Evolutionary conservation across 2,329 filamentous ascomycete species (phyloP), one percentile per base, ranked within the genome.

Genomic region (Ceratocystis colombiana): DNA sequence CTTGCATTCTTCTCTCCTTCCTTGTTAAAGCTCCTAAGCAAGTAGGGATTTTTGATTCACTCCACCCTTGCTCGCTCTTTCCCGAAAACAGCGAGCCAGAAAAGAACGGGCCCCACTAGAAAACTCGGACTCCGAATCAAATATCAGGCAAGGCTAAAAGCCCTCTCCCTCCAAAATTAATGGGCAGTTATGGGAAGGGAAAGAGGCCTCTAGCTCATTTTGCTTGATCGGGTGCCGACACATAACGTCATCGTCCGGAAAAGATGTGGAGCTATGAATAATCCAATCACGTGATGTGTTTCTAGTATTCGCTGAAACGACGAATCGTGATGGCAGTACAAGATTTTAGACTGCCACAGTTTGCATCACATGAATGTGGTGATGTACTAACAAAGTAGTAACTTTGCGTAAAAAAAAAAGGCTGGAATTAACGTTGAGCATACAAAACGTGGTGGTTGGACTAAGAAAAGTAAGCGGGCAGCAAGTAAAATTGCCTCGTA

Each of bases 241-340:
- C 55, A 59, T 8, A 59, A 59, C 55, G 55, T 59, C 55, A 59
- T 59, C 55, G n/a, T 4, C 55, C 28, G 28, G 28, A 59, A 59
- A 59, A 15, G 6, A 30, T 33, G 28, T 20, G 55, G 55, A 30
- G 55, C 55, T 33, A 37, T 30, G 28, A 59, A 30, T 17, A 33
- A 33, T 10, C 28, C 17, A 8, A n/a, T 59, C 55, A 59, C 55
- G 55, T 59, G 55, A 37, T 28, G 22, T 12, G 37, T 5, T 41
- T 41, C 37, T 41, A 5, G 3, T 41, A 15, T 41, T 12, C 37
- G 37, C 37, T 37, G 37, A 41, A 41, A 15, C 37, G 12, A 41
- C 37, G 37, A 41, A 41, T 41, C 15, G 12, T 41, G 10, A 41
- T 41, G 37, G 3, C 37, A 12, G 10, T 12, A 12, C 10, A 41